Evolutionary conservation across 2,329 filamentous ascomycete species (phyloP).

Genomic region (Diaporthe capsici): DNA sequence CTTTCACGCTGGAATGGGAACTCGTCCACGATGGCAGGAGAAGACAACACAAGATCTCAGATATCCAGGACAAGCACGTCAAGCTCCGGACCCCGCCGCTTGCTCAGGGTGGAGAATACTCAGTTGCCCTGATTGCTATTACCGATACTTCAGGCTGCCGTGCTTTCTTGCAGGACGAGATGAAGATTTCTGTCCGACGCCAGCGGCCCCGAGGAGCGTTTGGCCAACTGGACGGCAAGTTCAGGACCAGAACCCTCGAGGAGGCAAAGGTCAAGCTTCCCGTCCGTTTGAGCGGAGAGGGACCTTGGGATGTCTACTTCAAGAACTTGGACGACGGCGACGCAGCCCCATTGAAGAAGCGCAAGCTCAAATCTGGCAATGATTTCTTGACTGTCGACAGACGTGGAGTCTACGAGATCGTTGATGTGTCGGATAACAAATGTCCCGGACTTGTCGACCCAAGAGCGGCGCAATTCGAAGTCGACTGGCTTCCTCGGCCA

Average conservation of each 20-base stretch:
- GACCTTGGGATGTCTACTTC: conserved; percentile 87
- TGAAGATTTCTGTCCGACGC: conserved; percentile 87
- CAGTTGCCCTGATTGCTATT: conserved; percentile 85
- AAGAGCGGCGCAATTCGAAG: conserved; percentile 79
- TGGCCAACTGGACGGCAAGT: conserved; percentile 85
- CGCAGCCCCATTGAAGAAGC: conserved; percentile 58
- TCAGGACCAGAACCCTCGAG: conserved; percentile 82
- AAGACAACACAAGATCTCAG: conserved; percentile 74
- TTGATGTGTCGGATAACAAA: conserved; percentile 81
- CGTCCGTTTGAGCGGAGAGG: conserved; percentile 85
- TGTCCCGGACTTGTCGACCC: conserved; percentile 87
- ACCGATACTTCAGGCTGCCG: conserved; percentile 91
- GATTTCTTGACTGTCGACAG: conserved; percentile 76
- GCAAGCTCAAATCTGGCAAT: conserved; percentile 71
- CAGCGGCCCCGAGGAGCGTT: conserved; percentile 91
- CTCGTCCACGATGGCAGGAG: conserved; percentile 90
- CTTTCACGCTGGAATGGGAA: conserved; percentile 94
- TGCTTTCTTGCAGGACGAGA: conserved; percentile 85
- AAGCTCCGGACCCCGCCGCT: conserved; percentile 83
- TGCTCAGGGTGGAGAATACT: conserved; percentile 89
- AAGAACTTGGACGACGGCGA: conserved; percentile 72
- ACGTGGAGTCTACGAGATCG: conserved; percentile 84
- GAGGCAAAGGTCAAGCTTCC: conserved; percentile 81
- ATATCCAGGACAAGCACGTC: conserved; percentile 74
- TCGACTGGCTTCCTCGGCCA: conserved; percentile 89